Percentiles rank a stretch among this genome's conserved stretches.
phyloP scores from a whole-genome alignment of 106 monocot genomes.

The Allium fistulosum region DNA sequence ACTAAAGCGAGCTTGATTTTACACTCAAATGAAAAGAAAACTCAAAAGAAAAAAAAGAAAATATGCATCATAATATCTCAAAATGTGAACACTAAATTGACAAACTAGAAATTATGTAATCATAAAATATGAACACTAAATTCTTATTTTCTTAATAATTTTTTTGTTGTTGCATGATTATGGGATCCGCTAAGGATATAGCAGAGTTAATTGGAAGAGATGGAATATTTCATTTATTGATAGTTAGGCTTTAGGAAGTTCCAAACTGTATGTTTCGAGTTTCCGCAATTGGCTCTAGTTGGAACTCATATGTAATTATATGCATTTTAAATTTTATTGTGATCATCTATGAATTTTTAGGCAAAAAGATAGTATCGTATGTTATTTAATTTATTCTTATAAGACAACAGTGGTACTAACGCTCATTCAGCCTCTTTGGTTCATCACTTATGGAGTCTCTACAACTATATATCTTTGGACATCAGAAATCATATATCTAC shows the following conservation, averaged over 20 bases:
- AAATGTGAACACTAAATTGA: no score
- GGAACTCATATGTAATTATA: conserved; percentile 22
- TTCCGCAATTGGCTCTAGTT: conserved; percentile 4
- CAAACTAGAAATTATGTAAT: no score
- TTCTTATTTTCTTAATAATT: no score
- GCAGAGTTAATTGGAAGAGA: conserved; percentile 14
- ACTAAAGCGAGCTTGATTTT: no score
- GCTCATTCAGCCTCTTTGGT: conserved; percentile 16
- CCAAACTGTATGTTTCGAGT: conserved; percentile 4
- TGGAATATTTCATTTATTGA: conserved; percentile 20
- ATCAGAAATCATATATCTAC: conserved; percentile 6
- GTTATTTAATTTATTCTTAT: no score
- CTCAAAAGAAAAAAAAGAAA: no score
- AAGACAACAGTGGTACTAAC: not conserved
- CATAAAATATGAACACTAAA: no score
- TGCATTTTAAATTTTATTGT: not conserved
- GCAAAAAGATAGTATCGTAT: no score
- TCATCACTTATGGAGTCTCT: conserved; percentile 34
- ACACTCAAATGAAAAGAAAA: no score
- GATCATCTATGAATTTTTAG: not conserved
- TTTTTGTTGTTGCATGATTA: not conserved
- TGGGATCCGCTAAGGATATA: conserved; percentile 13
- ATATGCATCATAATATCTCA: no score
- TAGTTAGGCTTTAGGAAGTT: conserved; percentile 27
- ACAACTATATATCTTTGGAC: conserved; percentile 25